Evolutionary conservation across 257 asterid species (phyloP).

Genomic region (Echites panduratus): DNA sequence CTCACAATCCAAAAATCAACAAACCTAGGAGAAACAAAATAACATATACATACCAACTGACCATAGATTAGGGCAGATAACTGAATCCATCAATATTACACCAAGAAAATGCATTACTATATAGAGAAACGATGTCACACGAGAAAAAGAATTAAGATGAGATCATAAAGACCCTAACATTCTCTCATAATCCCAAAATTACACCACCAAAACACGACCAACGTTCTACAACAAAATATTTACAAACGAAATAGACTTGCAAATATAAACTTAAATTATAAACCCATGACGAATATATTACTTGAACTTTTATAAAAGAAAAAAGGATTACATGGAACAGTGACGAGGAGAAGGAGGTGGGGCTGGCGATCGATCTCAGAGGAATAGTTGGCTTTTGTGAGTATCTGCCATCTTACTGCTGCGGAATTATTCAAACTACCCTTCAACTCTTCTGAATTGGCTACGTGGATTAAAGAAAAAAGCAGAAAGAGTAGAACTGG

Average conservation of each 20-base stretch:
- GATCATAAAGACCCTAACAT: too few species aligned
- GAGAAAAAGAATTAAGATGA: too few species aligned
- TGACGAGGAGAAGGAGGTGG: constrained; percentile 59
- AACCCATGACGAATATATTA: background rate
- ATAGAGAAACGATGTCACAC: too few species aligned
- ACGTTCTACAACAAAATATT: background rate
- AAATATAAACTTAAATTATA: too few species aligned
- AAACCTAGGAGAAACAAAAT: too few species aligned
- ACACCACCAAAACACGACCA: background rate
- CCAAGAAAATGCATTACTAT: too few species aligned
- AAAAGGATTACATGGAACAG: constrained; percentile 66
- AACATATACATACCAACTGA: too few species aligned
- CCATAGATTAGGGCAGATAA: too few species aligned
- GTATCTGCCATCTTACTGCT: constrained; percentile 56
- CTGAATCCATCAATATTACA: too few species aligned
- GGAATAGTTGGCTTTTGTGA: constrained; percentile 54
- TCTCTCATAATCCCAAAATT: too few species aligned
- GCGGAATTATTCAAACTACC: constrained; percentile 16
- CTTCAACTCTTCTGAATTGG: constrained; percentile 12
- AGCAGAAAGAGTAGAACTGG: background rate
- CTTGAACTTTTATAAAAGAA: background rate
- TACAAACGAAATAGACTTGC: background rate
- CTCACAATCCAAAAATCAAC: too few species aligned
- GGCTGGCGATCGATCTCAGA: constrained; percentile 69
- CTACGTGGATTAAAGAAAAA: background rate